Percentiles rank a stretch among this genome's conserved stretches.
phyloP scores from a whole-genome alignment of 306 rosid species.

The Amphicarpaea edgeworthii region DNA sequence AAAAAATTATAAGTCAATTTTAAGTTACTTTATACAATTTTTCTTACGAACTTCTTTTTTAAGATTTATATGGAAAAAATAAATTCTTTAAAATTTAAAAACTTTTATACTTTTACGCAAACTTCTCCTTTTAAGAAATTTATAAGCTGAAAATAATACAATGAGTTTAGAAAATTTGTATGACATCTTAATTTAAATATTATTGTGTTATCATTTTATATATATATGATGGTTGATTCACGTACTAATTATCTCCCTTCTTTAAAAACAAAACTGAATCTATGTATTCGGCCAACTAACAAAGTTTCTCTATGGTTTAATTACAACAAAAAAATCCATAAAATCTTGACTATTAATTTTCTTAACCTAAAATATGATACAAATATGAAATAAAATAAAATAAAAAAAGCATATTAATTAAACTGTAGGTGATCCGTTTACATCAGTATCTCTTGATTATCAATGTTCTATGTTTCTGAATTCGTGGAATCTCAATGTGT shows the following conservation, averaged over 20 bases:
- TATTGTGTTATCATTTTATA: no score
- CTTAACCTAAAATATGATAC: not conserved
- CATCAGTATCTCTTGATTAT: not conserved
- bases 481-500: not conserved
- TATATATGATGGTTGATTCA: not conserved
- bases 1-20: no score
- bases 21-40: no score
- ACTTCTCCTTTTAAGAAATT: no score
- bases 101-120: no score
- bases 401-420: not conserved
- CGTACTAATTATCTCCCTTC: not conserved
- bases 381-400: not conserved
- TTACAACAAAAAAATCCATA: not conserved
- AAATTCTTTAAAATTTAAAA: no score
- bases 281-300: not conserved
- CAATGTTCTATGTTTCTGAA: not conserved
- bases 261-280: not conserved
- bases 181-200: no score
- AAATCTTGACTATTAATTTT: not conserved
- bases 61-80: no score
- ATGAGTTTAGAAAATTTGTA: no score
- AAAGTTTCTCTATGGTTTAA: not conserved
- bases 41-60: no score
- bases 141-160: no score
- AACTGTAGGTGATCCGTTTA: slow-evolving; percentile 7